Evolutionary conservation across 2,329 filamentous ascomycete genomes (phyloP).

Genomic region (Zarea fungicola): DNA sequence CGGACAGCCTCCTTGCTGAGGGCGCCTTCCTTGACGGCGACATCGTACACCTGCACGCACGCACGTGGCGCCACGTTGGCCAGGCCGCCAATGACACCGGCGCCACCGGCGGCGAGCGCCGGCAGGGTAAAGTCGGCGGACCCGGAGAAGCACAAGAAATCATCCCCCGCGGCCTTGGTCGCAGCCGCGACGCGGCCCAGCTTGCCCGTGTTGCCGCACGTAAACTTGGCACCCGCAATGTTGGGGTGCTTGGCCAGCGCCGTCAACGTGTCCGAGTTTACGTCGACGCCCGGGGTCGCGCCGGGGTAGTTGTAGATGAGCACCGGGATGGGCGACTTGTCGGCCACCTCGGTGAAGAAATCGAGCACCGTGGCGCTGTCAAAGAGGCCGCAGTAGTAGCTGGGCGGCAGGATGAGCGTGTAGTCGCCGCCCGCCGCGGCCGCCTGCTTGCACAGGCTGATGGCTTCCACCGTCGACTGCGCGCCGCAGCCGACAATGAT

Average conservation of each 20-base stretch:
- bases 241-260: constrained; percentile 56
- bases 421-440: constrained; percentile 67
- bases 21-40: constrained; percentile 48
- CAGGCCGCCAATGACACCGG: constrained; percentile 66
- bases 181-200: constrained; percentile 58
- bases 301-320: constrained; percentile 67
- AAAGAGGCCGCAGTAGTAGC: constrained; percentile 68
- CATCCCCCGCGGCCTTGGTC: constrained; percentile 36
- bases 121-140: constrained; percentile 69
- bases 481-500: constrained; percentile 72
- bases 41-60: constrained; percentile 55
- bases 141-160: constrained; percentile 67
- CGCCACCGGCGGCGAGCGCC: constrained; percentile 61
- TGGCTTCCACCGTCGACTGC: constrained; percentile 68
- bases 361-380: constrained; percentile 52
- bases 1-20: constrained; percentile 54
- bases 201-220: constrained; percentile 66
- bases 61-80: constrained; percentile 67
- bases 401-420: constrained; percentile 69
- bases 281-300: constrained; percentile 58
- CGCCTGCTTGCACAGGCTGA: constrained; percentile 65
- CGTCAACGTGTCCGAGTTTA: constrained; percentile 58
- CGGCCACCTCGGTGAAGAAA: constrained; percentile 62
- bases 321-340: constrained; percentile 56
- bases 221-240: constrained; percentile 64